A percentile compares a stretch with the other conserved stretches of the same genome.
Conservation (phyloP, 805 yeast species). For the Naumovozyma baii region DNA sequence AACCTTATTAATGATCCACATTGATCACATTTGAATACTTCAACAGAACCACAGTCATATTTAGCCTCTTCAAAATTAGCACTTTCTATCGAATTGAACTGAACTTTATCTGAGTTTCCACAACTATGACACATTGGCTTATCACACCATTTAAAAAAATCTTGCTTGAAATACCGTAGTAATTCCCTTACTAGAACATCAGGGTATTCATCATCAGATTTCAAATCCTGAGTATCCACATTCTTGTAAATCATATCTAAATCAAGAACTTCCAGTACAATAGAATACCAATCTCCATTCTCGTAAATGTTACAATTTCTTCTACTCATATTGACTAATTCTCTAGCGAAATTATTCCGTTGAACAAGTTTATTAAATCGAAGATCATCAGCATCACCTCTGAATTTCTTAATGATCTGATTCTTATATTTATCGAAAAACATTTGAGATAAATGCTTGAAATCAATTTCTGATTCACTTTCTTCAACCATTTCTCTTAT, state of each 20-base stretch:
- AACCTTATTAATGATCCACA: slow-evolving; percentile 48
- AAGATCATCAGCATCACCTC: slow-evolving; percentile 7
- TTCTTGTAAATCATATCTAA: slow-evolving; percentile 47
- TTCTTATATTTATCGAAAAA: slow-evolving; percentile 18
- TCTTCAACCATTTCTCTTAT: background rate
- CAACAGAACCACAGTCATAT: slow-evolving; percentile 48
- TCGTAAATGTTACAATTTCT: slow-evolving; percentile 33
- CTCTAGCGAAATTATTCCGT: slow-evolving; percentile 19
- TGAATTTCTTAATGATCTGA: slow-evolving; percentile 12
- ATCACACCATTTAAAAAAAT: slow-evolving; percentile 79
- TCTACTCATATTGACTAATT: slow-evolving; percentile 12
- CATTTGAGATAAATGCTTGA: slow-evolving; percentile 10
- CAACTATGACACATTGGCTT: slow-evolving; percentile 53
- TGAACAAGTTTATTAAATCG: slow-evolving; percentile 13
- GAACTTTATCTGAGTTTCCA: slow-evolving; percentile 32
- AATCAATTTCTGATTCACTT: background rate
- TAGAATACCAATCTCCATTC: slow-evolving; percentile 37
- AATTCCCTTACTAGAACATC: slow-evolving; percentile 52
- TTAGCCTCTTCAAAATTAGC: slow-evolving; percentile 39
- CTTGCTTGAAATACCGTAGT: slow-evolving; percentile 62
- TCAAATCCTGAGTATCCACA: slow-evolving; percentile 43
- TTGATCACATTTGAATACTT: slow-evolving; percentile 48
- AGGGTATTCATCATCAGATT: slow-evolving; percentile 31
- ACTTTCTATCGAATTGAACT: slow-evolving; percentile 29
- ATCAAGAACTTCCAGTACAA: slow-evolving; percentile 55